These are phyloP conservation scores for Ceratobasidium sp. DNA, from an alignment of 1,284 basidiomycete species.

Conservation along the genomic window DNA sequence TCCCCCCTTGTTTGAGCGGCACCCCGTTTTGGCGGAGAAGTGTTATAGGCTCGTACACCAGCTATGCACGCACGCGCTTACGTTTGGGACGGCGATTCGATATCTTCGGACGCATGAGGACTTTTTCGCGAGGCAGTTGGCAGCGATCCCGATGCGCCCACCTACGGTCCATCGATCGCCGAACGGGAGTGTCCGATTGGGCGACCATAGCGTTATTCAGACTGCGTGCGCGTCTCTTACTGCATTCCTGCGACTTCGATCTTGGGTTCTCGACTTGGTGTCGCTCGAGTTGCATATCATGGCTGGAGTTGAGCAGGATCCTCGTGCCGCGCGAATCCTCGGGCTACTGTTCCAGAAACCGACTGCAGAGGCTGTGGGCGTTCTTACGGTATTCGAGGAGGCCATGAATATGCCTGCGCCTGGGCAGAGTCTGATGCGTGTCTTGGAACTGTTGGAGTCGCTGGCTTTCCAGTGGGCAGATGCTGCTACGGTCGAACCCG, in stretches of 20 bases:
- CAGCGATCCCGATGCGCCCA: slow-evolving; percentile 74
- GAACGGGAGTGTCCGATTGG: slow-evolving; percentile 77
- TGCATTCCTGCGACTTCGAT: slow-evolving; percentile 85
- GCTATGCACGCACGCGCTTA: slow-evolving; percentile 87
- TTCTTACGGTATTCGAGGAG: slow-evolving; percentile 57
- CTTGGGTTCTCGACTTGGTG: slow-evolving; percentile 87
- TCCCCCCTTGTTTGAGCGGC: slow-evolving; percentile 70
- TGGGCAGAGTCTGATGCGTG: slow-evolving; percentile 83
- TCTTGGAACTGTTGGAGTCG: slow-evolving; percentile 89
- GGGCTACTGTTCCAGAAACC: slow-evolving; percentile 76
- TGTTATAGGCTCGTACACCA: slow-evolving; percentile 88
- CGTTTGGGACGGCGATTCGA: slow-evolving; percentile 85
- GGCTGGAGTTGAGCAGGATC: slow-evolving; percentile 80
- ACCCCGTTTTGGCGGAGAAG: slow-evolving; percentile 88
- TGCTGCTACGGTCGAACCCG: slow-evolving; percentile 69
- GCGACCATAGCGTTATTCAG: slow-evolving; percentile 76
- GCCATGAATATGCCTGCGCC: slow-evolving; percentile 71
- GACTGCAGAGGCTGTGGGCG: slow-evolving; percentile 59
- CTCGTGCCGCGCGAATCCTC: slow-evolving; percentile 77
- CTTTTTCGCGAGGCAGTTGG: slow-evolving; percentile 89
- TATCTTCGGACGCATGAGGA: slow-evolving; percentile 92
- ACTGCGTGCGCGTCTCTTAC: slow-evolving; percentile 82
- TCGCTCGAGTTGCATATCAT: slow-evolving; percentile 93
- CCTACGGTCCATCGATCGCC: slow-evolving; percentile 65
- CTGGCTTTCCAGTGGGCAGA: slow-evolving; percentile 92